Evolutionary conservation across 2,329 filamentous ascomycete species (phyloP).

Genomic region (Alternaria sp.): DNA sequence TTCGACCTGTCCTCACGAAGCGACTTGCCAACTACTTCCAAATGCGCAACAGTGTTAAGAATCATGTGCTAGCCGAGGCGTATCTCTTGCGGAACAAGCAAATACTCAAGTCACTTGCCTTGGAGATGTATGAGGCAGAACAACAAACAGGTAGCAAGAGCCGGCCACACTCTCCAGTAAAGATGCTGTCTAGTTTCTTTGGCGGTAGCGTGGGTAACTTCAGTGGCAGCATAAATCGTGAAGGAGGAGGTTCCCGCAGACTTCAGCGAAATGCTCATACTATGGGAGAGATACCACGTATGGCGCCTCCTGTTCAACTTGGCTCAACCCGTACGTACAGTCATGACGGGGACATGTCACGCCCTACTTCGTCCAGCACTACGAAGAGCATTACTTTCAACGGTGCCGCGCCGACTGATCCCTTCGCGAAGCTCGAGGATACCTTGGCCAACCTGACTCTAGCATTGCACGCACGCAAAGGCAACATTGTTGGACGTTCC

Average conservation of each 20-base stretch:
- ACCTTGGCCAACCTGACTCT: conserved; percentile 85
- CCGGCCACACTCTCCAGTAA: conserved; percentile 85
- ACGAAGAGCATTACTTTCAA: conserved; percentile 45
- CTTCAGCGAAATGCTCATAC: conserved; percentile 46
- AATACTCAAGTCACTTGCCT: conserved; percentile 73
- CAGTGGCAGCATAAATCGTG: conserved; percentile 7
- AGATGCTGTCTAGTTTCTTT: conserved; percentile 85
- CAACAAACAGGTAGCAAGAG: conserved; percentile 62
- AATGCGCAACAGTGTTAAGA: conserved; percentile 73
- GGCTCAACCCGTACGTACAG: conserved; percentile 50
- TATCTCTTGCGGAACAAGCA: conserved; percentile 82
- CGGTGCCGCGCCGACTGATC: conserved; percentile 34
- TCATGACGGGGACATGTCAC: conserved; percentile 45
- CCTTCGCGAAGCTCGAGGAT: conserved; percentile 77
- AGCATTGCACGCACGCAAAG: conserved; percentile 83
- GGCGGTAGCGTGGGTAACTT: conserved; percentile 64
- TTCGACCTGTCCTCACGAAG: conserved; percentile 77
- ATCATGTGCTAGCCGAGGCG: conserved; percentile 70
- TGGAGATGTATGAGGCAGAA: conserved; percentile 70
- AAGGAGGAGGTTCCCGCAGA: conserved; percentile 39
- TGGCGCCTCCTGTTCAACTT: conserved; percentile 45
- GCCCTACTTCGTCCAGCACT: conserved; percentile 47
- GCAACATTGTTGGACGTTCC: conserved; percentile 81
- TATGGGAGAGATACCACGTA: conserved; percentile 48
- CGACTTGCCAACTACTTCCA: conserved; percentile 77